Conservation (phyloP, 1,139 yeast genomes). For the Suhomyces atakaporum region DNA sequence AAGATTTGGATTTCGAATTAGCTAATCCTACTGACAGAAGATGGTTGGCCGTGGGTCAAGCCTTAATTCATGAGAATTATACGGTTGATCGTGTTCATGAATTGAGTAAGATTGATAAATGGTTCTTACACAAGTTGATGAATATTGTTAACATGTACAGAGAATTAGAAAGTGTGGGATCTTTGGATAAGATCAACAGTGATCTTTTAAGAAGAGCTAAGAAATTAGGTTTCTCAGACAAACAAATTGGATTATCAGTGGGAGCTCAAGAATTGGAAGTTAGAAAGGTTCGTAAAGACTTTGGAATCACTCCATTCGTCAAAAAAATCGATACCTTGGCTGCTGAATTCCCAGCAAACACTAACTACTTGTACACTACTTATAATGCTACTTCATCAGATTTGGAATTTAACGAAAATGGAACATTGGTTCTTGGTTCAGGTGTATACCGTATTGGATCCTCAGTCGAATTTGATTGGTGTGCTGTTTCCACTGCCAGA, state of each 20-base stretch:
- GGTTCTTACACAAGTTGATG: slow-evolving; percentile 92
- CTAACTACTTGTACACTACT: slow-evolving; percentile 94
- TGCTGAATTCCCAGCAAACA: slow-evolving; percentile 97
- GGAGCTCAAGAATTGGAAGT: slow-evolving; percentile 72
- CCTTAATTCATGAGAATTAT: slow-evolving; percentile 84
- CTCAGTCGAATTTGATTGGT: slow-evolving; percentile 98
- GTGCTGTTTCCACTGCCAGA: slow-evolving; percentile 96
- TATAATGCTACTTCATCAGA: slow-evolving; percentile 90
- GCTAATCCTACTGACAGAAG: slow-evolving; percentile 95
- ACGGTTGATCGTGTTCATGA: slow-evolving; percentile 91
- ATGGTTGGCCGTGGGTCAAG: slow-evolving; percentile 98
- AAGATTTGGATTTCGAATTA: slow-evolving; percentile 75
- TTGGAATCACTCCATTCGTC: slow-evolving; percentile 87
- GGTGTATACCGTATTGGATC: slow-evolving; percentile 99
- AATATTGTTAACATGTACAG: slow-evolving; percentile 88
- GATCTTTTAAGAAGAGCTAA: slow-evolving; percentile 79
- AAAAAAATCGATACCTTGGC: slow-evolving; percentile 97
- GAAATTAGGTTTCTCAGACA: slow-evolving; percentile 93
- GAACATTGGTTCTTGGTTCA: slow-evolving; percentile 93
- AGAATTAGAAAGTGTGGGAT: slow-evolving; percentile 67
- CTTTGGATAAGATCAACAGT: slow-evolving; percentile 55
- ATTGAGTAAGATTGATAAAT: slow-evolving; percentile 86
- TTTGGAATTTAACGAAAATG: slow-evolving; percentile 82
- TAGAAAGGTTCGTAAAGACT: slow-evolving; percentile 73
- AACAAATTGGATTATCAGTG: slow-evolving; percentile 81